Base-by-base conservation (phyloP, 306 rosid genomes). In the Cucumis melo region DNA sequence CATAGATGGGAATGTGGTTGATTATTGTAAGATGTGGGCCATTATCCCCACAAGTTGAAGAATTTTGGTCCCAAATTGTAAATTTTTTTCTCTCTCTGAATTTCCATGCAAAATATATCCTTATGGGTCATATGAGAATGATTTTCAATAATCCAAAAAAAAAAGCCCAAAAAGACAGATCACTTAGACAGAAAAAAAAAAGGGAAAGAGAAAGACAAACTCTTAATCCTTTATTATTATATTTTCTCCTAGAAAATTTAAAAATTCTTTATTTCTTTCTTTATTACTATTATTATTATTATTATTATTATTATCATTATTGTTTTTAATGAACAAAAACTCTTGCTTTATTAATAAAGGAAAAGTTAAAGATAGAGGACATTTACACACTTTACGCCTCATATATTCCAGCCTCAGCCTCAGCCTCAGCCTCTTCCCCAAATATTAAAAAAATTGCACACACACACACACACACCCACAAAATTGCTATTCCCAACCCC, bases 1-100 rank as follows among this genome's bases (percentile, higher is more conserved):
- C 76, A 71, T 71, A 48, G 76, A 48, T 48, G 42, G 58, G 76
- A 71, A 50, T 71, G 59, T 9, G 17, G 59, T 71, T 71, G 24
- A 71, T 71, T 71, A 71, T 71, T 71, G 60, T 71, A 71, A 17
- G 59, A 50, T 15, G 76, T 71, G 76, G 76, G 24, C 76, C 76
- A 23, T 68, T 2, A 6, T 21, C 56, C 73, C 74, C 56, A 68
- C 56, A 41, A 41, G 56, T 27, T 23, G 21, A 46, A 71, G 41
- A 48, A 71, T 71, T 48, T 71, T 71, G 56, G 76, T 48, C 58
- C 58, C 59, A 48, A 71, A 14, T 46, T 71, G 56, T 11, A 44
- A 3, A 4, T 46, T 12, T 2, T 2, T 3, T 15, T 71, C 24
- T 70, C 57, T 72, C 76, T 72, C 41, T 27, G 27, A 24, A 72